A percentile compares a stretch with the other conserved stretches of the same genome.
Evolutionary conservation across 1,284 basidiomycete species (phyloP).

Genomic region (Takashimella tepidaria): DNA sequence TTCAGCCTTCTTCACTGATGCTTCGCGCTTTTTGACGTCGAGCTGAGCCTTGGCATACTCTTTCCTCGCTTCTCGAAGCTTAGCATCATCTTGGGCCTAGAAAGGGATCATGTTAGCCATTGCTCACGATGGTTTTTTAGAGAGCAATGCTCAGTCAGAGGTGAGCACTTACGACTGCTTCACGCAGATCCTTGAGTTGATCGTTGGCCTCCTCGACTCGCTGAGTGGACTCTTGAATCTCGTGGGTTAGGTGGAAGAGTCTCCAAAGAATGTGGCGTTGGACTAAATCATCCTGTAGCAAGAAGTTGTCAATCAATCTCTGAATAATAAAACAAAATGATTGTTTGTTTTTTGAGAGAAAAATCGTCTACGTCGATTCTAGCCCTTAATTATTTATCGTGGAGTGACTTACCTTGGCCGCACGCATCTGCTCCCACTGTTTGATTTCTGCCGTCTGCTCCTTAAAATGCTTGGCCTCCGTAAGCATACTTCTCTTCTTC

Average conservation of each 20-base stretch:
- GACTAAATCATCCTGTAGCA: constrained; percentile 71
- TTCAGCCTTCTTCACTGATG: constrained; percentile 71
- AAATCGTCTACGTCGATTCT: too few species aligned
- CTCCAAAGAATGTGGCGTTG: constrained; percentile 81
- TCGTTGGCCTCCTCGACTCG: constrained; percentile 69
- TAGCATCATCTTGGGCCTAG: constrained; percentile 59
- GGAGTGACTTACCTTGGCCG: constrained; percentile 60
- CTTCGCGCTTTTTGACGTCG: constrained; percentile 67
- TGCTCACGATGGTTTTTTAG: background rate
- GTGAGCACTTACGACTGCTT: constrained; percentile 54
- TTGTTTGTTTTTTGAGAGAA: too few species aligned
- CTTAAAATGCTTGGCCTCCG: constrained; percentile 95
- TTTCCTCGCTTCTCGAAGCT: constrained; percentile 66
- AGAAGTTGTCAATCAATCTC: background rate
- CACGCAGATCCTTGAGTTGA: constrained; percentile 61
- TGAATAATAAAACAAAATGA: too few species aligned
- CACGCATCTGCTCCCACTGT: constrained; percentile 71
- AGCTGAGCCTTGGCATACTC: constrained; percentile 75
- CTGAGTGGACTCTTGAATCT: constrained; percentile 64
- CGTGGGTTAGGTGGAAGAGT: constrained; percentile 81
- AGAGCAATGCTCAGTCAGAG: background rate
- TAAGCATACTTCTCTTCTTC: constrained; percentile 84
- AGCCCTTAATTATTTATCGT: too few species aligned
- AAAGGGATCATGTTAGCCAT: constrained; percentile 1
- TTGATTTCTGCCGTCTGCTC: constrained; percentile 94